These are phyloP conservation scores for Primulina tabacum DNA, from an alignment of 257 asterid species.

Conservation along the genomic window DNA sequence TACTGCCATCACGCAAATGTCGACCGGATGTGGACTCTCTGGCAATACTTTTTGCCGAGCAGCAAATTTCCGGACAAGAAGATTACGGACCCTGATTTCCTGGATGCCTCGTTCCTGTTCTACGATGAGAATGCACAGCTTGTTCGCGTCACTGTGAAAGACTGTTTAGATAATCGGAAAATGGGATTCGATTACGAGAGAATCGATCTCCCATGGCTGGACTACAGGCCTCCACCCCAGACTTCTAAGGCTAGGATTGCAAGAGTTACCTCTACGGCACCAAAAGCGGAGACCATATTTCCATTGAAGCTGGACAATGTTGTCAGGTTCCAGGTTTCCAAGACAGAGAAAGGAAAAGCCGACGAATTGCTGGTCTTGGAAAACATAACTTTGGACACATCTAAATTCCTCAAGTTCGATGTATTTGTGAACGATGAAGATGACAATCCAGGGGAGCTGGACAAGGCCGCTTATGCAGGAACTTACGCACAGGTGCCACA, in stretches of 20 bases:
- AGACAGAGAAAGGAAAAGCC: constrained; percentile 18
- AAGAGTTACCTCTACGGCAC: neutral
- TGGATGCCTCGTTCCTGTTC: constrained; percentile 33
- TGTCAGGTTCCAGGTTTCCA: constrained; percentile 15
- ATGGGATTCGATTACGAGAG: constrained; percentile 29
- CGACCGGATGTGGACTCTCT: constrained; percentile 39
- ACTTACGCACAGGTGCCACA: constrained; percentile 43
- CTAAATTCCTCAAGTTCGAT: constrained; percentile 36
- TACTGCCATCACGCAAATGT: neutral
- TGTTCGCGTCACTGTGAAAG: constrained; percentile 30
- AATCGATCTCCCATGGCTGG: constrained; percentile 30
- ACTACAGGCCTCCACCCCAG: constrained; percentile 23
- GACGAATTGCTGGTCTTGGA: constrained; percentile 25
- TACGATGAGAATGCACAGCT: constrained; percentile 32
- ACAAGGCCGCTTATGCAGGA: constrained; percentile 39
- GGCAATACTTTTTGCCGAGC: constrained; percentile 15
- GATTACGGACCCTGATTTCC: constrained; percentile 25
- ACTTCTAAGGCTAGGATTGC: constrained; percentile 1
- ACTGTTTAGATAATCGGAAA: constrained; percentile 20
- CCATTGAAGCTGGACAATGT: constrained; percentile 21
- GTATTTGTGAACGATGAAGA: constrained; percentile 30
- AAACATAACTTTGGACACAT: constrained; percentile 4
- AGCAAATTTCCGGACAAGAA: neutral
- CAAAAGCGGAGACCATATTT: neutral
- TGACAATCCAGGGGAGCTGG: constrained; percentile 20